phyloP scores from a whole-genome alignment of 768 basidiomycete genomes.

The Tulasnella sp. region DNA sequence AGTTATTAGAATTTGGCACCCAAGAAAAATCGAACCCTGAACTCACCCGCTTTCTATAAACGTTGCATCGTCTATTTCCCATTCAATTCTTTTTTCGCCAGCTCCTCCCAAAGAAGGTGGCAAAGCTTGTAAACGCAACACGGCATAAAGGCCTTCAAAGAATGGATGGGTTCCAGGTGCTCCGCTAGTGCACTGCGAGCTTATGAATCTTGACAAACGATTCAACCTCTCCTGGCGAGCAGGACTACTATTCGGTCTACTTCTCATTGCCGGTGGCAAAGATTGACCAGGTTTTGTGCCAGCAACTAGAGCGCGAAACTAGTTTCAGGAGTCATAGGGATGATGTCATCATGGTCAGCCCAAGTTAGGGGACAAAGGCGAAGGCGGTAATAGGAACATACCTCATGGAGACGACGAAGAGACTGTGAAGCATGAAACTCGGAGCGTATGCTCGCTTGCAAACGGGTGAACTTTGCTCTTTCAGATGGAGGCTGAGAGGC shows the following conservation, averaged over 20 bases:
- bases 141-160: constrained; percentile 62
- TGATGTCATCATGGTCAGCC: not conserved
- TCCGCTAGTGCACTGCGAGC: constrained; percentile 72
- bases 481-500: constrained; percentile 70
- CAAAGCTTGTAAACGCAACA: constrained; percentile 68
- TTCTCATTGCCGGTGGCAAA: constrained; percentile 57
- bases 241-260: constrained; percentile 45
- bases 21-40: constrained; percentile 14
- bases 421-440: constrained; percentile 73
- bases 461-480: constrained; percentile 70
- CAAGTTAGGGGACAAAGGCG: not conserved
- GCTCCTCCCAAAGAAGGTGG: constrained; percentile 73
- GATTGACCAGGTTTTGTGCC: constrained; percentile 72
- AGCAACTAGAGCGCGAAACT: constrained; percentile 66
- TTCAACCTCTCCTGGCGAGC: constrained; percentile 71
- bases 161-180: constrained; percentile 87
- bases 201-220: constrained; percentile 58
- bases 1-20: not conserved
- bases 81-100: constrained; percentile 56
- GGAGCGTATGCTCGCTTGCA: constrained; percentile 77
- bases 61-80: constrained; percentile 90
- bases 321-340: not conserved
- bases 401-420: constrained; percentile 58
- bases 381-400: constrained; percentile 1
- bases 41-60: constrained; percentile 90